Evolutionary conservation across 148 eudicot genomes (phyloP).

Genomic region (Rhododendron ovatum): DNA sequence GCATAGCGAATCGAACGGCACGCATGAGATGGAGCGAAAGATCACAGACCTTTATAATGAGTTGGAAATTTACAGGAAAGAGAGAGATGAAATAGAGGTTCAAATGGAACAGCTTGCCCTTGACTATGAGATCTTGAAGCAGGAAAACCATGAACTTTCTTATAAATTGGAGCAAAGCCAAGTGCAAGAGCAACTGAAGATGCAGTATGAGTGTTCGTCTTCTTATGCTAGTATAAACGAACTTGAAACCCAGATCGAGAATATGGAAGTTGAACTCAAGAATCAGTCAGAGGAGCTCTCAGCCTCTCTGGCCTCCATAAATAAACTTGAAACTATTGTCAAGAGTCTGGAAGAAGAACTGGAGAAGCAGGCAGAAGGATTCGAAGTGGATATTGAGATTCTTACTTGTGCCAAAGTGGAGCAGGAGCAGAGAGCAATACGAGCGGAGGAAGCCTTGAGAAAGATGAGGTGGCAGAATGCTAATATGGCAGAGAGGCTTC

Average conservation of each 20-base stretch:
- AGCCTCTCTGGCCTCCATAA: conserved; percentile 38
- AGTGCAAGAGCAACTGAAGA: conserved; percentile 72
- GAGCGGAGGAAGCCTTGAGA: conserved; percentile 80
- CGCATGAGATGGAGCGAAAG: conserved; percentile 64
- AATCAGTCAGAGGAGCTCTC: conserved; percentile 45
- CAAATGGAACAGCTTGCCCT: conserved; percentile 97
- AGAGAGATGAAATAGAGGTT: conserved; percentile 87
- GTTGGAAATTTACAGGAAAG: conserved; percentile 72
- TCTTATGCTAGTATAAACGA: conserved; percentile 50
- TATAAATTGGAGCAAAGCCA: conserved; percentile 67
- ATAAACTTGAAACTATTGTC: conserved; percentile 56
- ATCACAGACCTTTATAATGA: conserved; percentile 68
- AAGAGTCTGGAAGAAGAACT: conserved; percentile 64
- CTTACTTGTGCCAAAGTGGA: conserved; percentile 65
- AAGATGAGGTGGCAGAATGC: conserved; percentile 69
- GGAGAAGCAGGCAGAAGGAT: conserved; percentile 58
- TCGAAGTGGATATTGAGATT: conserved; percentile 74
- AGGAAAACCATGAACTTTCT: conserved; percentile 79
- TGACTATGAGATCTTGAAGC: conserved; percentile 91
- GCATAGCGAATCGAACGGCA: conserved; percentile 57
- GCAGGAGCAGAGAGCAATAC: conserved; percentile 85
- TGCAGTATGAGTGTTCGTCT: conserved; percentile 73
- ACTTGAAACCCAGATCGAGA: conserved; percentile 51
- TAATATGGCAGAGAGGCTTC: conserved; percentile 74
- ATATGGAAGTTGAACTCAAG: conserved; percentile 54